Evolutionary conservation across 371 early-diverging fungal species (phyloP).

Genomic region (Rhizopus stolonifer): DNA sequence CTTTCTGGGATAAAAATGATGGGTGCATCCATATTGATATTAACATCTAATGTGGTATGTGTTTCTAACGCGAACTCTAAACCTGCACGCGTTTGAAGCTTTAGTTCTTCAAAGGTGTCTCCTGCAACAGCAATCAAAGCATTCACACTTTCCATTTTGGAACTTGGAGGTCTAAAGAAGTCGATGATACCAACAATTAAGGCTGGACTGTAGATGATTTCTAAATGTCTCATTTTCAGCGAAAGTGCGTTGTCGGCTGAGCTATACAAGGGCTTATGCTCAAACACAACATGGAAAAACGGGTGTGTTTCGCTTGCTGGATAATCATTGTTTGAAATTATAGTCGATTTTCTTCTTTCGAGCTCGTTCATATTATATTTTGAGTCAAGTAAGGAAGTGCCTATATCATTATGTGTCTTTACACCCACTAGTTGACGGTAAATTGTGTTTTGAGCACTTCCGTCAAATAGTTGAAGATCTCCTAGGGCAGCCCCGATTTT

Average conservation of each 20-base stretch:
- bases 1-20: constrained; percentile 83
- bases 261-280: constrained; percentile 69
- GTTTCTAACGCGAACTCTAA: constrained; percentile 76
- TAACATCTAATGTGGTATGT: constrained; percentile 75
- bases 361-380: constrained; percentile 8
- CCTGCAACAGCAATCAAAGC: constrained; percentile 69
- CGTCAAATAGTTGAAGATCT: constrained; percentile 46
- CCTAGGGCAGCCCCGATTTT: constrained; percentile 38
- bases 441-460: constrained; percentile 32
- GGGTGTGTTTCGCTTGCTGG: constrained; percentile 29
- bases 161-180: constrained; percentile 74
- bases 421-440: constrained; percentile 49
- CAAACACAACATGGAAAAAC: constrained; percentile 71
- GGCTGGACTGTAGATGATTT: constrained; percentile 75
- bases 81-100: constrained; percentile 74
- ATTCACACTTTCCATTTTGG: constrained; percentile 59
- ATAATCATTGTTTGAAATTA: neutral
- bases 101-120: constrained; percentile 70
- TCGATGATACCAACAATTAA: constrained; percentile 61
- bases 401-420: constrained; percentile 24
- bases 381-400: constrained; percentile 13
- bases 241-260: constrained; percentile 75
- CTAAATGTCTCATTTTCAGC: constrained; percentile 74
- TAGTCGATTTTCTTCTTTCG: constrained; percentile 8
- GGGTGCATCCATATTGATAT: constrained; percentile 85